phyloP scores from a whole-genome alignment of 495 filamentous ascomycete genomes.

The Hyaloscypha hepaticicola region DNA sequence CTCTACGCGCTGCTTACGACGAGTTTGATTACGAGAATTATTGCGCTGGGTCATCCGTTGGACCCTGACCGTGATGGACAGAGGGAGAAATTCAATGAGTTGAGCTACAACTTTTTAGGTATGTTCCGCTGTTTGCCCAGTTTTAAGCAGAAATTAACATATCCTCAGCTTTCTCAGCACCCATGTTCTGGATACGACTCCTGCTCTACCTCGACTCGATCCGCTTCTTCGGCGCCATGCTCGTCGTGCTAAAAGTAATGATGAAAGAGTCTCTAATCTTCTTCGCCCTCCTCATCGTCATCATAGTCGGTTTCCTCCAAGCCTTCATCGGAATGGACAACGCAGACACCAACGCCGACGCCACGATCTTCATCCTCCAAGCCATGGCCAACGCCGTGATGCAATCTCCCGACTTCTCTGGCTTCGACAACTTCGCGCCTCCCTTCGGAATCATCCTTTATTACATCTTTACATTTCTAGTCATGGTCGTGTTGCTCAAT shows the following conservation, averaged over 20 bases:
- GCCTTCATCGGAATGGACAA: constrained; percentile 94
- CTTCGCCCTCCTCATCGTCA: constrained; percentile 86
- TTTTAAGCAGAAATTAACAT: not conserved
- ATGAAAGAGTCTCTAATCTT: constrained; percentile 99
- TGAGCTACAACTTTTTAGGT: constrained; percentile 82
- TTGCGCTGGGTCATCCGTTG: constrained; percentile 65
- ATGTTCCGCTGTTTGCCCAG: not conserved
- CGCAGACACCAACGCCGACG: constrained; percentile 55
- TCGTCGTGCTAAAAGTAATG: constrained; percentile 97
- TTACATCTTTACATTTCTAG: constrained; percentile 95
- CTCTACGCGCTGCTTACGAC: constrained; percentile 76
- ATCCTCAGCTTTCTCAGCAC: constrained; percentile 72
- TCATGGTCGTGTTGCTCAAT: constrained; percentile 91
- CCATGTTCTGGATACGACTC: constrained; percentile 96
- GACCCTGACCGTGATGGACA: constrained; percentile 39
- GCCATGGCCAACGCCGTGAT: constrained; percentile 90
- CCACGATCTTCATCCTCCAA: constrained; percentile 73
- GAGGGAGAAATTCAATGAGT: constrained; percentile 67
- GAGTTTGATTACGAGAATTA: constrained; percentile 73
- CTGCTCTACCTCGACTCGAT: constrained; percentile 91
- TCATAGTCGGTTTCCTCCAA: constrained; percentile 89
- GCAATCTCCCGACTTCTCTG: constrained; percentile 85
- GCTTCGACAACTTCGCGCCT: constrained; percentile 71
- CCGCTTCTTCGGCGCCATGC: constrained; percentile 96
- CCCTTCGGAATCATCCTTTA: constrained; percentile 90